Conservation (phyloP, 345 rosid species). For the Euphorbia lathyris region DNA sequence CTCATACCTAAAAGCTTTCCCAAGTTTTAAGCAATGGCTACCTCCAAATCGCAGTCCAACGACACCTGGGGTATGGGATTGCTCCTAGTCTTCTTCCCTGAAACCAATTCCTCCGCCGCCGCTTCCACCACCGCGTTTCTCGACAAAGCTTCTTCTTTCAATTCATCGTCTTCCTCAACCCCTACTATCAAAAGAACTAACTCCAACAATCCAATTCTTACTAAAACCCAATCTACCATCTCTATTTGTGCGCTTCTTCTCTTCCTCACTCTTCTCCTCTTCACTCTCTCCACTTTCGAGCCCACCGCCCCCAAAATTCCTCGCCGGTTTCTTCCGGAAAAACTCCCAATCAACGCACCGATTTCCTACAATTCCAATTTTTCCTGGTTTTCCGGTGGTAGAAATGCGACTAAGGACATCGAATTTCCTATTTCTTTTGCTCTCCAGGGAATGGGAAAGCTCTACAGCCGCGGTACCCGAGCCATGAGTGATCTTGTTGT, state of each 20-base stretch:
- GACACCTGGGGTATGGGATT: conserved; percentile 57
- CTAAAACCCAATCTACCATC: conserved; percentile 78
- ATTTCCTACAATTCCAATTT: not conserved
- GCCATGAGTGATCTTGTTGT: conserved; percentile 60
- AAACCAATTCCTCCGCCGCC: conserved; percentile 20
- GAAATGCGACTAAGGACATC: not conserved
- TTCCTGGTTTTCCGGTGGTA: conserved; percentile 2
- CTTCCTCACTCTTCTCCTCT: conserved; percentile 67
- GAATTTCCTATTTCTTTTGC: conserved; percentile 30
- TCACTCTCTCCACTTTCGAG: conserved; percentile 89
- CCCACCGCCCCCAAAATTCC: conserved; percentile 29
- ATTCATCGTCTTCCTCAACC: conserved; percentile 1
- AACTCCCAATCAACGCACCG: conserved; percentile 1
- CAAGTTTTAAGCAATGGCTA: not conserved
- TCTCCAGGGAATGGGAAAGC: conserved; percentile 64
- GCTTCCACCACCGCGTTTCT: conserved; percentile 3
- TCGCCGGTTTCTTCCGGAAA: conserved; percentile 24
- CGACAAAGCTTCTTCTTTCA: conserved; percentile 12
- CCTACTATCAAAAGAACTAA: conserved; percentile 32
- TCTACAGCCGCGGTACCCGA: conserved; percentile 51
- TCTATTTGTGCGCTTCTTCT: conserved; percentile 71
- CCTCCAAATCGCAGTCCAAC: conserved; percentile 4
- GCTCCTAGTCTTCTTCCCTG: conserved; percentile 80
- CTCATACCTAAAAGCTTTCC: too few relatives aligned
- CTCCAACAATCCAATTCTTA: conserved; percentile 44